These are phyloP conservation scores for Wickerhamiella australiensis DNA, from an alignment of 805 yeast genomes.

Conservation along the genomic window DNA sequence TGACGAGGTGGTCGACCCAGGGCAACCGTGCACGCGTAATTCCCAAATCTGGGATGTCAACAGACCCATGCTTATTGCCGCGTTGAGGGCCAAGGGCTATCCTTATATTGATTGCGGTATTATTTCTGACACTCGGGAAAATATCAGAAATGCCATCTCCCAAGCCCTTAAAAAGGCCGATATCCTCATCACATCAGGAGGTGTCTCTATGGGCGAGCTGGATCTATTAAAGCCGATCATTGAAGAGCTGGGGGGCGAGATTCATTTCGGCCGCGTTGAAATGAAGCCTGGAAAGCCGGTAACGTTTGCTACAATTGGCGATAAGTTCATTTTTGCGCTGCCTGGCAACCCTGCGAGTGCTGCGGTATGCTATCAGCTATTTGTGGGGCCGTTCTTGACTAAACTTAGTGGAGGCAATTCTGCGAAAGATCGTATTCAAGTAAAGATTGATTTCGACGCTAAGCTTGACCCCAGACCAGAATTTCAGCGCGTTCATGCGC, in stretches of 20 bases:
- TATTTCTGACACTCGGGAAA: constrained; percentile 31
- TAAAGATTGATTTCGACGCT: constrained; percentile 26
- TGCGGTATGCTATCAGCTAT: constrained; percentile 36
- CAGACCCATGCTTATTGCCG: constrained; percentile 36
- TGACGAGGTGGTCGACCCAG: constrained; percentile 36
- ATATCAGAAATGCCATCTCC: constrained; percentile 23
- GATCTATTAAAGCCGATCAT: constrained; percentile 42
- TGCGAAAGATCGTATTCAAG: constrained; percentile 29
- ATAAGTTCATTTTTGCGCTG: constrained; percentile 35
- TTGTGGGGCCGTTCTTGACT: constrained; percentile 37
- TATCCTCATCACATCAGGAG: constrained; percentile 41
- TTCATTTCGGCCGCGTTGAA: constrained; percentile 44
- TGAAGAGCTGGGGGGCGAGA: constrained; percentile 34
- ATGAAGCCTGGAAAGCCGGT: constrained; percentile 53
- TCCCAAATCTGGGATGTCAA: constrained; percentile 43
- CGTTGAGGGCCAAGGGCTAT: constrained; percentile 30
- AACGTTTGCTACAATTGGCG: constrained; percentile 38
- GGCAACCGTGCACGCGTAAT: constrained; percentile 21
- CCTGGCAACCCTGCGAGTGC: constrained; percentile 52
- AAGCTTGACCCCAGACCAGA: constrained; percentile 41
- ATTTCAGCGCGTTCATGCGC: constrained; percentile 36
- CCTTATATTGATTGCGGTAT: constrained; percentile 40
- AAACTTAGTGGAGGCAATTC: constrained; percentile 29
- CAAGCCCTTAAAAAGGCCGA: constrained; percentile 30
- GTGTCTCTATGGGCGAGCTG: constrained; percentile 49